Percentiles rank a stretch among this genome's conserved stretches.
Conservation (phyloP, 2,329 filamentous ascomycete genomes). For the Clathrospora elynae region DNA sequence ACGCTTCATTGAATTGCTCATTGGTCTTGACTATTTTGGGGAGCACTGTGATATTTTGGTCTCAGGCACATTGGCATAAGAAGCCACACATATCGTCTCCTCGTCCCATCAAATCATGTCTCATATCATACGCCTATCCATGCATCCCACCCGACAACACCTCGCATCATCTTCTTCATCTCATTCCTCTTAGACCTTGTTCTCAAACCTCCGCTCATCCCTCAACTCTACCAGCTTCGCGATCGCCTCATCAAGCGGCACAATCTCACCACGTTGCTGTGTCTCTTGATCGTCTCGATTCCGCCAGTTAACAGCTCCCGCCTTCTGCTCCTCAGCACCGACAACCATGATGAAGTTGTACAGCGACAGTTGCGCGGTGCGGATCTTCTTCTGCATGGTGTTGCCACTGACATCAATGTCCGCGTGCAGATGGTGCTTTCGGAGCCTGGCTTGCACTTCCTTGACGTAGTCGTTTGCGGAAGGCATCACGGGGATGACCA, state of each 20-base stretch:
- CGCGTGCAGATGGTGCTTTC: constrained; percentile 69
- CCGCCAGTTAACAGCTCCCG: constrained; percentile 65
- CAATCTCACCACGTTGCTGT: constrained; percentile 65
- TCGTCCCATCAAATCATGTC: constrained; percentile 11
- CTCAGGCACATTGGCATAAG: neutral
- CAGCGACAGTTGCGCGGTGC: constrained; percentile 76
- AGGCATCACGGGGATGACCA: constrained; percentile 78
- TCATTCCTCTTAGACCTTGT: constrained; percentile 23
- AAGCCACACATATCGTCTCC: neutral
- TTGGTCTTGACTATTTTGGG: neutral
- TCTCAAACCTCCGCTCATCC: constrained; percentile 51
- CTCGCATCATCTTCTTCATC: neutral
- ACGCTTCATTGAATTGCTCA: too few species aligned
- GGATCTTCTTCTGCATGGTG: constrained; percentile 89
- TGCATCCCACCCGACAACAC: too few species aligned
- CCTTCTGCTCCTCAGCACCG: constrained; percentile 65
- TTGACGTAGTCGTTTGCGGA: constrained; percentile 71
- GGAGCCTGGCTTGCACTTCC: constrained; percentile 73
- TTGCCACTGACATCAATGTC: constrained; percentile 75
- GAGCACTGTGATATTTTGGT: neutral
- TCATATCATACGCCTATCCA: constrained; percentile 7
- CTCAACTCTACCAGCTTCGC: constrained; percentile 56
- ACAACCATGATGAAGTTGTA: constrained; percentile 84
- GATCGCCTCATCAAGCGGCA: constrained; percentile 64
- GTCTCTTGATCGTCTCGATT: constrained; percentile 67